phyloP scores from a whole-genome alignment of 2,329 filamentous ascomycete genomes.

The Trichoderma sp. region DNA sequence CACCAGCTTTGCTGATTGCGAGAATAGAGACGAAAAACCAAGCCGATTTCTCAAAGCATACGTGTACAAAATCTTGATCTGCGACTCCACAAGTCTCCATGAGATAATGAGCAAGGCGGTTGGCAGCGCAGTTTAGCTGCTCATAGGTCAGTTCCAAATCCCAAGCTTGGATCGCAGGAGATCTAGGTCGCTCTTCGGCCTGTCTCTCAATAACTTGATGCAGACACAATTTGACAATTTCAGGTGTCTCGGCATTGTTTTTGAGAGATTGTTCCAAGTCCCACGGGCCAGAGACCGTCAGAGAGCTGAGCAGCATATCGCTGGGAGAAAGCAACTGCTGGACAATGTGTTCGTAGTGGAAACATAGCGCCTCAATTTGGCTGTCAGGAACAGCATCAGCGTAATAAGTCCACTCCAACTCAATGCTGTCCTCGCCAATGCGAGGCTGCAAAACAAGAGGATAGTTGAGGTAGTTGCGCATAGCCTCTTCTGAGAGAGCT shows the following conservation, averaged over 20 bases:
- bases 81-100: conserved; percentile 11
- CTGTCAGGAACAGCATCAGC: conserved; percentile 14
- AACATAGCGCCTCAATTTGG: conserved; percentile 22
- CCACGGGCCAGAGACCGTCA: conserved; percentile 9
- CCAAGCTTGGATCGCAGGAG: conserved; percentile 27
- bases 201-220: conserved; percentile 25
- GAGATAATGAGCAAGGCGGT: conserved; percentile 23
- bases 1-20: conserved; percentile 29
- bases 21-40: conserved; percentile 30
- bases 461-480: conserved; percentile 29
- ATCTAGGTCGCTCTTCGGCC: not conserved
- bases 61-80: conserved; percentile 28
- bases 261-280: conserved; percentile 16
- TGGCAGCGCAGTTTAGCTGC: conserved; percentile 11
- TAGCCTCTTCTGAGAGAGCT: conserved; percentile 22
- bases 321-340: conserved; percentile 23
- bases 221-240: conserved; percentile 22
- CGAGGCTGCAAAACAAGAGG: conserved; percentile 26
- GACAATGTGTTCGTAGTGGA: conserved; percentile 27
- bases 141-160: conserved; percentile 24
- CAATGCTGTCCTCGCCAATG: conserved; percentile 21
- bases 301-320: conserved; percentile 5
- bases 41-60: conserved; percentile 37
- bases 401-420: conserved; percentile 25
- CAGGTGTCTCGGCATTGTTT: conserved; percentile 11